Conservation (phyloP, 305 asterid species). For the Fraxinus ornus region DNA sequence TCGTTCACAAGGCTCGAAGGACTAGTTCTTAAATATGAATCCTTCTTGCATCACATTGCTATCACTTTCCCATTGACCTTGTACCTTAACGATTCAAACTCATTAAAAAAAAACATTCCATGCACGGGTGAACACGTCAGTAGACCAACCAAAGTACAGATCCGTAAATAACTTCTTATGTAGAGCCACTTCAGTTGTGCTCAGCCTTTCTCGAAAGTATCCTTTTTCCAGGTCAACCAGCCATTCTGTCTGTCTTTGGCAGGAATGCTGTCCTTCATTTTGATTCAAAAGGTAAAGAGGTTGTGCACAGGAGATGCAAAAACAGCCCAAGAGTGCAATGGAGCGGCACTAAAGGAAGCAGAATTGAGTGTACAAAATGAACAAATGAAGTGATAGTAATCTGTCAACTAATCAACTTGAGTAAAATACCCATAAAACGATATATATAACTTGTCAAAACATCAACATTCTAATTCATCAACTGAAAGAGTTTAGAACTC, state of each 20-base stretch:
- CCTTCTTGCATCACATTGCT: neutral
- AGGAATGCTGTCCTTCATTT: neutral
- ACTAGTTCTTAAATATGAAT: neutral
- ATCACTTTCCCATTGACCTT: neutral
- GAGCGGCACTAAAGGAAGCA: neutral
- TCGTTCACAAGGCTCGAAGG: neutral
- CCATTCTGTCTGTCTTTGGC: neutral
- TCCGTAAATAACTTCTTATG: neutral
- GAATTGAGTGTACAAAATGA: neutral
- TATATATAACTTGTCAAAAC: neutral
- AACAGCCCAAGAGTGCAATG: neutral
- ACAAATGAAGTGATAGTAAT: neutral
- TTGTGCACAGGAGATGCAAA: neutral
- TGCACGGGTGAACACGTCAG: neutral
- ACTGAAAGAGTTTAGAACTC: neutral
- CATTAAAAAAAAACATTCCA: neutral
- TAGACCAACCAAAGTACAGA: neutral
- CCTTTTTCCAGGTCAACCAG: neutral
- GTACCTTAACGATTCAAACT: neutral
- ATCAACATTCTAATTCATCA: neutral
- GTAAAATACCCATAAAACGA: neutral
- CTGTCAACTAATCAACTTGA: neutral
- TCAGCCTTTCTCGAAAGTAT: neutral
- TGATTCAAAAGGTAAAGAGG: neutral
- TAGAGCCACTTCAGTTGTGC: neutral